A percentile compares a stretch with the other conserved stretches of the same genome.
Evolutionary conservation across 768 basidiomycete species (phyloP).

Genomic region (Boletales sp.): DNA sequence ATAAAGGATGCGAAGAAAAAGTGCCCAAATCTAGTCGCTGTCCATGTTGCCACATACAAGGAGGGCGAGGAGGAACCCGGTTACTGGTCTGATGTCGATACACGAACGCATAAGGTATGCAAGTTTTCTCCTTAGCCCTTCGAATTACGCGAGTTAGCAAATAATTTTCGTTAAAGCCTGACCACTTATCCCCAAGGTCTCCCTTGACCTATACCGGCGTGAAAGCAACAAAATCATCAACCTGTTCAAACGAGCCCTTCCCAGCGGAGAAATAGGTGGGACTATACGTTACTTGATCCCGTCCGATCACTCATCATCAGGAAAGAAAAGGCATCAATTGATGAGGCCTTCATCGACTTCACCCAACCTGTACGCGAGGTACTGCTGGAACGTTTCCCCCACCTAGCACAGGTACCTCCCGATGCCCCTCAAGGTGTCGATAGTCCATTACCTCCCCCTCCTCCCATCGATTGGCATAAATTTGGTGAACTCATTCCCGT

Average conservation of each 20-base stretch:
- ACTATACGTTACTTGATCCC: neutral
- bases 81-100: constrained; percentile 89
- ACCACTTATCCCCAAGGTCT: constrained; percentile 53
- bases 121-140: neutral
- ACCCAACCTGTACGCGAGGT: constrained; percentile 75
- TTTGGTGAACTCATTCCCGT: constrained; percentile 64
- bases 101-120: constrained; percentile 85
- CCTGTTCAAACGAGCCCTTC: constrained; percentile 76
- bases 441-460: constrained; percentile 71
- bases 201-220: constrained; percentile 86
- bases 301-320: neutral
- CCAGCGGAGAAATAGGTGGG: constrained; percentile 79
- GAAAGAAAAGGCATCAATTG: constrained; percentile 94
- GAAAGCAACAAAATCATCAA: constrained; percentile 86
- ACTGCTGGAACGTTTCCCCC: constrained; percentile 71
- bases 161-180: neutral
- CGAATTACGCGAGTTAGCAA: neutral
- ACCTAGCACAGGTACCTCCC: constrained; percentile 66
- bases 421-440: constrained; percentile 71
- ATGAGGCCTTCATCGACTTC: constrained; percentile 95
- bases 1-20: constrained; percentile 77
- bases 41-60: constrained; percentile 94
- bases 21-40: constrained; percentile 79
- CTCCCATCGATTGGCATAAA: constrained; percentile 57
- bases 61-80: constrained; percentile 84